A percentile compares a stretch with the other conserved stretches of the same genome.
phyloP scores from a whole-genome alignment of 805 yeast genomes.

The Cephaloascus albidus region DNA sequence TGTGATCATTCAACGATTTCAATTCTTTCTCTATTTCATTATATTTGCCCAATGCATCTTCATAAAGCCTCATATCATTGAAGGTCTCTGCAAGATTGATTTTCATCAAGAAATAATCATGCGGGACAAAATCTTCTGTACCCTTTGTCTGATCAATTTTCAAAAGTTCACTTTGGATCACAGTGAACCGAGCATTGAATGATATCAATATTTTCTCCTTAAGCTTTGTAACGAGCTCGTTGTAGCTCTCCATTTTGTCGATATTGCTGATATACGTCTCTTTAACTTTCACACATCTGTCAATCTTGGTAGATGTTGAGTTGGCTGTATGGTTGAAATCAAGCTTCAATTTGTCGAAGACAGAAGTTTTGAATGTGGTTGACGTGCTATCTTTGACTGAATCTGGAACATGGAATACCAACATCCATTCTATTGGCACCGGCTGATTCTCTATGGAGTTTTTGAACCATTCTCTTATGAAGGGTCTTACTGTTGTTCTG shows the following conservation, averaged over 20 bases:
- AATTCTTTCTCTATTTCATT: constrained; percentile 28
- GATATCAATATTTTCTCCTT: constrained; percentile 44
- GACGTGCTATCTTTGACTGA: constrained; percentile 22
- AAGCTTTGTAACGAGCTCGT: constrained; percentile 28
- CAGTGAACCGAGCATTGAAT: constrained; percentile 21
- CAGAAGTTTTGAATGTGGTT: constrained; percentile 33
- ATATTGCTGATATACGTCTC: constrained; percentile 20
- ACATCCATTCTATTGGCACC: constrained; percentile 51
- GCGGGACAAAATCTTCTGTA: neutral
- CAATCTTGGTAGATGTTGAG: constrained; percentile 9
- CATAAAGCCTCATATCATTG: constrained; percentile 45
- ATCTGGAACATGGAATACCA: constrained; percentile 41
- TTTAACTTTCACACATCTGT: constrained; percentile 30
- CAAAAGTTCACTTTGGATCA: neutral
- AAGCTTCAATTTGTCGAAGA: constrained; percentile 42
- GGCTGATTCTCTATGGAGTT: constrained; percentile 22
- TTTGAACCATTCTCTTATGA: constrained; percentile 73
- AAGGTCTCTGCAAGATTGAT: constrained; percentile 44
- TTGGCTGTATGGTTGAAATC: constrained; percentile 30
- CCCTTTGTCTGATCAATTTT: neutral
- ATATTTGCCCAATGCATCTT: constrained; percentile 50
- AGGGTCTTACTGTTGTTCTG: constrained; percentile 70
- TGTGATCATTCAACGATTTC: constrained; percentile 1
- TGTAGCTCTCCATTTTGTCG: constrained; percentile 44
- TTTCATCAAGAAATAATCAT: constrained; percentile 26